Conservation (phyloP, 441 rosid species). For the Lepidium campestre region DNA sequence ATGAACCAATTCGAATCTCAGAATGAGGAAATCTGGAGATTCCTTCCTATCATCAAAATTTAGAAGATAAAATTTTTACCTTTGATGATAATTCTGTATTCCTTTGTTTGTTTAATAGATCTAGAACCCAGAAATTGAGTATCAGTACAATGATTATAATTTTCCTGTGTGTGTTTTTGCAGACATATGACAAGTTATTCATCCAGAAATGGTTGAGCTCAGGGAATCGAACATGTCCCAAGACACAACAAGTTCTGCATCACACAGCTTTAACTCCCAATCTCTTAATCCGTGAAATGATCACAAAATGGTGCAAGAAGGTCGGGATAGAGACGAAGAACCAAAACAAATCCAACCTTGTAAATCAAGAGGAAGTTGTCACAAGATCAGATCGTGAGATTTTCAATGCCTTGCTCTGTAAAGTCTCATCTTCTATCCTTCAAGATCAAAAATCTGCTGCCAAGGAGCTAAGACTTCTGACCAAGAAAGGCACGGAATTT, state of each 20-base stretch:
- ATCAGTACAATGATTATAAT: neutral
- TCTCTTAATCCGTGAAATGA: conserved; percentile 66
- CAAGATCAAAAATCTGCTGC: conserved; percentile 74
- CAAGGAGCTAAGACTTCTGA: conserved; percentile 66
- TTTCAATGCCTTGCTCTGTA: conserved; percentile 56
- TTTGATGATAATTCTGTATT: neutral
- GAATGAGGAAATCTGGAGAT: neutral
- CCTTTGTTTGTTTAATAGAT: neutral
- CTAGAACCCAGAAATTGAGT: neutral
- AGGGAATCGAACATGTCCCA: conserved; percentile 83
- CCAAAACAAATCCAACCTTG: conserved; percentile 23
- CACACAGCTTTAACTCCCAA: conserved; percentile 68
- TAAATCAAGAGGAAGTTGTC: conserved; percentile 44
- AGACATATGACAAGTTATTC: conserved; percentile 82
- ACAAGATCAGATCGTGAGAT: conserved; percentile 56
- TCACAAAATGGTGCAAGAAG: conserved; percentile 71
- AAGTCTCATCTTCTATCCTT: conserved; percentile 38
- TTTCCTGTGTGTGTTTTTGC: conserved; percentile 24
- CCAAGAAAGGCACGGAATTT: conserved; percentile 64
- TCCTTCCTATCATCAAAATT: too few relatives aligned
- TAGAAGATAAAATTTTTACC: neutral
- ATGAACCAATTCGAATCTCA: neutral
- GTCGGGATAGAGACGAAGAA: conserved; percentile 50
- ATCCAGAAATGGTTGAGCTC: conserved; percentile 82
- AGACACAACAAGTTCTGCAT: conserved; percentile 75